phyloP scores from a whole-genome alignment of 371 early-diverging fungal species.

The Funneliformis caledonium region DNA sequence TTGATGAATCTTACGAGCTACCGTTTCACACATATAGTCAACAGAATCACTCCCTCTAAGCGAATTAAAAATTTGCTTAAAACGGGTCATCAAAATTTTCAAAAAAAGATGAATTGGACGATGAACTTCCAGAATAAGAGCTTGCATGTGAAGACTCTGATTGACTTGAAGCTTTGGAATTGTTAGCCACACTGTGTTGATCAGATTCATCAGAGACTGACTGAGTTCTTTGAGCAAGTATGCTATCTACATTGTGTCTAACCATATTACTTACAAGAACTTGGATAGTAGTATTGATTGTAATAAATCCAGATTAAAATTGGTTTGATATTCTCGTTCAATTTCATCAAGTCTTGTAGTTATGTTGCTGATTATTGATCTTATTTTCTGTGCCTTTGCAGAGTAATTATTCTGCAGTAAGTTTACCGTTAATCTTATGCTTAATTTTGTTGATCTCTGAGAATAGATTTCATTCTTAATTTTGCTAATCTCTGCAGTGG shows the following conservation, averaged over 20 bases:
- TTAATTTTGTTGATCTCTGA: no score
- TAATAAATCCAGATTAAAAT: conserved; percentile 16
- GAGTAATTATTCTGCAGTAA: no score
- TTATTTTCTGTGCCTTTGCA: no score
- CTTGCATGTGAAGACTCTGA: neutral
- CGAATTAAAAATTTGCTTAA: conserved; percentile 15
- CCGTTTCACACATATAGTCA: conserved; percentile 10
- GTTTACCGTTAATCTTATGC: no score
- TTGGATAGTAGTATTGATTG: conserved; percentile 10
- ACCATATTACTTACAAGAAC: no score
- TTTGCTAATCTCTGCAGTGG: no score
- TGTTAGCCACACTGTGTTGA: neutral
- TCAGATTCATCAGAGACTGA: no score
- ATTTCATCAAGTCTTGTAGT: conserved; percentile 13
- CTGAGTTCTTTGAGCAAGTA: no score
- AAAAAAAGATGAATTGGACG: neutral
- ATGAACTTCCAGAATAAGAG: conserved; percentile 6
- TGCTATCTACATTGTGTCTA: no score
- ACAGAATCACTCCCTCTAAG: conserved; percentile 1
- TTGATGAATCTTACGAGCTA: neutral
- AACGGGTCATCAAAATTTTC: neutral
- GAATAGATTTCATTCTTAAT: no score
- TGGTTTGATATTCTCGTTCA: conserved; percentile 3
- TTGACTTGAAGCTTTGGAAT: conserved; percentile 3
- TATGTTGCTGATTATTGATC: no score